Percentiles rank a stretch among this genome's conserved stretches.
Conservation (phyloP, 139 green algal genomes). For the Volvox africanus region DNA sequence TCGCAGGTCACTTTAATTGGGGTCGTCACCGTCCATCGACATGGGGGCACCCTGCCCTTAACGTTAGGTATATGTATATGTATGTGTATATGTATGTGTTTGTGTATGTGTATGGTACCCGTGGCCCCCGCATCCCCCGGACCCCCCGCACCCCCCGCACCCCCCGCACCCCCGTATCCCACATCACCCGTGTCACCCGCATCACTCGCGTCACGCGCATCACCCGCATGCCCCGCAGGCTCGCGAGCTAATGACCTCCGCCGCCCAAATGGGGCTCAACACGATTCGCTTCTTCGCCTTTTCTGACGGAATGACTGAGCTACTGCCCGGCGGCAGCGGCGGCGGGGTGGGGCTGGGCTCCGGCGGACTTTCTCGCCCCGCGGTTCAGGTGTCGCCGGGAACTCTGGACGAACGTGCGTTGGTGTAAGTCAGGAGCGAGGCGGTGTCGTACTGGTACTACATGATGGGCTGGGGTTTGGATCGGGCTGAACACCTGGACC, state of each 20-base stretch:
- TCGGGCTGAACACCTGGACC: too few species aligned
- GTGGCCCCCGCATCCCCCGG: too few species aligned
- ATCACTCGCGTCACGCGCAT: not conserved
- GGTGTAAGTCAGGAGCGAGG: not conserved
- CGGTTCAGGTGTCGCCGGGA: constrained; percentile 24
- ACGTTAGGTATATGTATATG: too few species aligned
- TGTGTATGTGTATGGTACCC: too few species aligned
- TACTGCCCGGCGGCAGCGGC: not conserved
- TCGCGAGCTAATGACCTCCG: not conserved
- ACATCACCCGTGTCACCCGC: too few species aligned
- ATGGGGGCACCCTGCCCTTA: too few species aligned
- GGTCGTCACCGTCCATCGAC: too few species aligned
- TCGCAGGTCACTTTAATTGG: too few species aligned
- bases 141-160: not conserved
- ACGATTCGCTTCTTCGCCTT: constrained; percentile 55
- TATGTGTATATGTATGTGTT: too few species aligned
- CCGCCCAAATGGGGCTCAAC: constrained; percentile 36
- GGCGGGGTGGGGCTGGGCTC: not conserved
- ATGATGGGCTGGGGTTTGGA: too few species aligned
- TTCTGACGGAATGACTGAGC: constrained; percentile 26
- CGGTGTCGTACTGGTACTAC: too few species aligned
- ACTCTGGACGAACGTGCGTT: constrained; percentile 29
- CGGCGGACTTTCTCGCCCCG: not conserved
- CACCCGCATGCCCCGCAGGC: constrained; percentile 10
- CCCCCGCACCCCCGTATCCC: too few species aligned